Evolutionary conservation across 495 filamentous ascomycete species (phyloP).

Genomic region (Trichoderma reesei): DNA sequence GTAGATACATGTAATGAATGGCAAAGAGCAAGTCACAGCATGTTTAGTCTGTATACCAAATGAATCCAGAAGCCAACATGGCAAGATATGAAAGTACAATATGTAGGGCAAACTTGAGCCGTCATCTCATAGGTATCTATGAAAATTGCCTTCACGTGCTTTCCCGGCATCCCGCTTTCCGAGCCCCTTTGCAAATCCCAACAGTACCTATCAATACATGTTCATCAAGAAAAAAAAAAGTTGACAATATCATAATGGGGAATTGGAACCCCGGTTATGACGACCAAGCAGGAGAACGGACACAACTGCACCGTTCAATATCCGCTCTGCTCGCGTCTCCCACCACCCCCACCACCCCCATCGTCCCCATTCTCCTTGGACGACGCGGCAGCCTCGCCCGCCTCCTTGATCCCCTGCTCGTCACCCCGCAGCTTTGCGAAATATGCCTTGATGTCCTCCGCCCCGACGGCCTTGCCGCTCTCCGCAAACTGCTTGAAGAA

Average conservation of each 20-base stretch:
- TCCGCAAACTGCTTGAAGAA: slow-evolving; percentile 93
- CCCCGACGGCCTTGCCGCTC: slow-evolving; percentile 71
- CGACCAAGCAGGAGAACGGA: too few species aligned
- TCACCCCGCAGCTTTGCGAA: slow-evolving; percentile 91
- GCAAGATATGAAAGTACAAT: too few species aligned
- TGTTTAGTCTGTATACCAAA: background rate
- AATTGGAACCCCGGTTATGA: background rate
- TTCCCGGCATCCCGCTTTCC: background rate
- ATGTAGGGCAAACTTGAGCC: too few species aligned
- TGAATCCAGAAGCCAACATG: background rate
- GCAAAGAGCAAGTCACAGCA: background rate
- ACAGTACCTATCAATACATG: too few species aligned
- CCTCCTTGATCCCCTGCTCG: slow-evolving; percentile 46
- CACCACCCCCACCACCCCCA: slow-evolving; percentile 24
- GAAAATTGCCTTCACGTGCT: background rate
- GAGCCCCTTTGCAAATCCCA: too few species aligned
- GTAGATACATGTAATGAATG: background rate
- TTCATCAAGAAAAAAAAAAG: too few species aligned
- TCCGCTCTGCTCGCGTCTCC: slow-evolving; percentile 45
- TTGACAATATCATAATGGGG: too few species aligned
- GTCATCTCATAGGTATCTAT: background rate
- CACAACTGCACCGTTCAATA: slow-evolving; percentile 22
- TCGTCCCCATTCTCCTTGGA: slow-evolving; percentile 25
- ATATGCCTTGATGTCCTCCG: slow-evolving; percentile 91
- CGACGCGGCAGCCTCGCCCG: slow-evolving; percentile 28